Evolutionary conservation across 2,329 filamentous ascomycete species (phyloP).

Genomic region (Emergomyces orientalis): DNA sequence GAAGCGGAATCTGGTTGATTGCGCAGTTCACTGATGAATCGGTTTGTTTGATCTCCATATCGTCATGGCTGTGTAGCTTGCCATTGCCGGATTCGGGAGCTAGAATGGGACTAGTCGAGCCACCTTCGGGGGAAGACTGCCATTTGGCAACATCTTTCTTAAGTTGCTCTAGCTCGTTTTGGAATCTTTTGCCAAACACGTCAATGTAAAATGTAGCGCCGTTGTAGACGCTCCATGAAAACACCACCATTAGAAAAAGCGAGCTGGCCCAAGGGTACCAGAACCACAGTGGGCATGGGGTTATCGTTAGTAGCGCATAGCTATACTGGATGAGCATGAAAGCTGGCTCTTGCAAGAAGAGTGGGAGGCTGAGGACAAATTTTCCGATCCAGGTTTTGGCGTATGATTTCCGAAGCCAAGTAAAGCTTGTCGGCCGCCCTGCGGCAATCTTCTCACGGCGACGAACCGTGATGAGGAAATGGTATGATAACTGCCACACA

Average conservation of each 20-base stretch:
- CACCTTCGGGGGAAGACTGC: slow-evolving; percentile 45
- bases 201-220: slow-evolving; percentile 97
- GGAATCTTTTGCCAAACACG: slow-evolving; percentile 91
- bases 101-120: slow-evolving; percentile 23
- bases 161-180: slow-evolving; percentile 87
- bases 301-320: slow-evolving; percentile 86
- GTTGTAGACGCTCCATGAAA: slow-evolving; percentile 92
- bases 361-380: slow-evolving; percentile 68
- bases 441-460: slow-evolving; percentile 94
- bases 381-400: slow-evolving; percentile 81
- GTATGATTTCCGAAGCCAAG: slow-evolving; percentile 89
- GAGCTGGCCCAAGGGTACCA: slow-evolving; percentile 73
- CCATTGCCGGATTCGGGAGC: slow-evolving; percentile 19
- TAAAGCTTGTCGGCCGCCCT: slow-evolving; percentile 91
- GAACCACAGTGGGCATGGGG: slow-evolving; percentile 93
- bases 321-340: slow-evolving; percentile 95
- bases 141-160: slow-evolving; percentile 82
- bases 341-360: slow-evolving; percentile 67
- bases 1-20: slow-evolving; percentile 30
- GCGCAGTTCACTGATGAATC: slow-evolving; percentile 21
- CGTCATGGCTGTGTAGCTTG: slow-evolving; percentile 18
- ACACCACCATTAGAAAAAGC: slow-evolving; percentile 68
- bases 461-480: slow-evolving; percentile 89
- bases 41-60: slow-evolving; percentile 9
- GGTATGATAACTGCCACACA: slow-evolving; percentile 86